Evolutionary conservation across 352 stramenopile species (phyloP).

Genomic region (Globisporangium viniferum): DNA sequence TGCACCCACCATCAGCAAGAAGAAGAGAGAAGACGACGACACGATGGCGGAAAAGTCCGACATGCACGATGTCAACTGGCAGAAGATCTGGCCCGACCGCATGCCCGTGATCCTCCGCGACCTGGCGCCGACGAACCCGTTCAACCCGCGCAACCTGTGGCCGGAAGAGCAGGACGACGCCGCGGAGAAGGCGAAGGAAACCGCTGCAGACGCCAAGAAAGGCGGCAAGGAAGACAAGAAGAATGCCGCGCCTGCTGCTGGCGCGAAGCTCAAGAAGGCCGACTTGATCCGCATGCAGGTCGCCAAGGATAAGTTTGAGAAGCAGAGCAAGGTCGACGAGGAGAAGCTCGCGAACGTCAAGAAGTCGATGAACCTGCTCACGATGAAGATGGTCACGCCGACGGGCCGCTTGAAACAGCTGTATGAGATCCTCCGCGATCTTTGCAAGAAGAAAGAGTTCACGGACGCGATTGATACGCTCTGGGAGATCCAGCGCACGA

Average conservation of each 20-base stretch:
- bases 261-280: conserved; percentile 78
- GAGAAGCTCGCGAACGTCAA: conserved; percentile 88
- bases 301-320: conserved; percentile 85
- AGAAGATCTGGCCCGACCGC: conserved; percentile 86
- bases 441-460: conserved; percentile 83
- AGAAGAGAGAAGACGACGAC: neutral
- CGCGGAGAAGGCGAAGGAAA: conserved; percentile 12
- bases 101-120: conserved; percentile 88
- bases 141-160: conserved; percentile 86
- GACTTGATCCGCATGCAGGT: conserved; percentile 86
- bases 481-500: conserved; percentile 83
- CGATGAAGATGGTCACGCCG: conserved; percentile 86
- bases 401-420: conserved; percentile 79
- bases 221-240: conserved; percentile 44
- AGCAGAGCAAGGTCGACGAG: conserved; percentile 85
- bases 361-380: conserved; percentile 71
- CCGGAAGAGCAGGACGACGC: conserved; percentile 65
- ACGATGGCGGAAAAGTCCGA: conserved; percentile 70
- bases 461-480: conserved; percentile 84
- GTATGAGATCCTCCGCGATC: conserved; percentile 83
- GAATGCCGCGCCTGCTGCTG: conserved; percentile 9
- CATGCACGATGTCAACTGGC: conserved; percentile 87
- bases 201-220: conserved; percentile 1
- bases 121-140: conserved; percentile 79
- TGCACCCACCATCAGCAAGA: neutral